Evolutionary conservation across 169 alveolate species (phyloP), one percentile per base, ranked within the genome.

Genomic region (Plasmodium gallinaceum): DNA sequence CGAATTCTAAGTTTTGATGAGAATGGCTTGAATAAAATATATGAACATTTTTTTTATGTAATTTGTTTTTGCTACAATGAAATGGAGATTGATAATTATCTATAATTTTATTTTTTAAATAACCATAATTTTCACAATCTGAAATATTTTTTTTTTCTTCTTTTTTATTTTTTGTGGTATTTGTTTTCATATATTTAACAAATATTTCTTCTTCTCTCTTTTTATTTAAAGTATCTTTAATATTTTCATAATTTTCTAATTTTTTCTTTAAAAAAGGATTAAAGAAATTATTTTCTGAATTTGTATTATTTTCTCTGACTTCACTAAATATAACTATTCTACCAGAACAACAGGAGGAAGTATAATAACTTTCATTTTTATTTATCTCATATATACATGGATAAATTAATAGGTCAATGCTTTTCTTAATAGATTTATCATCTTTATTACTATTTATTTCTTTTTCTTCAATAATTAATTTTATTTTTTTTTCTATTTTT

Each of bases 291-390:
- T 66, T 18, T 22, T 46, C 46, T 4, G 37, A 3, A 43, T 46
- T 0, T 18, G 51, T 39, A 26, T 72, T 5, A 16, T 52, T 61
- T 16, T 48, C 32, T 0, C 8, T 18, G 8, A 18, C 83, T 68
- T 74, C 74, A n/a, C 65, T 91, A 78, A 94, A 92, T 39, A 92
- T 62, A 9, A 91, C 88, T 0, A 85, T 68, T 60, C 96, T 76
- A 16, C 96, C 96, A 7, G 96, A 94, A 61, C 96, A 94, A 24
- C 95, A 92, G 2, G 96, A 94, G 14, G 94, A 88, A 26, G 94
- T 94, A 39, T 78, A 92, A 62, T 78, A 94, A 22, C 70, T 54
- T 10, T 92, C 94, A 18, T 93, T 75, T 20, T 69, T 74, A 14
- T 90, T 61, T n/a, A 94, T 66, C 45, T 87, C 65, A 26, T 92